Base-by-base conservation (phyloP, 148 eudicot species). In the Rhododendron vialii region DNA sequence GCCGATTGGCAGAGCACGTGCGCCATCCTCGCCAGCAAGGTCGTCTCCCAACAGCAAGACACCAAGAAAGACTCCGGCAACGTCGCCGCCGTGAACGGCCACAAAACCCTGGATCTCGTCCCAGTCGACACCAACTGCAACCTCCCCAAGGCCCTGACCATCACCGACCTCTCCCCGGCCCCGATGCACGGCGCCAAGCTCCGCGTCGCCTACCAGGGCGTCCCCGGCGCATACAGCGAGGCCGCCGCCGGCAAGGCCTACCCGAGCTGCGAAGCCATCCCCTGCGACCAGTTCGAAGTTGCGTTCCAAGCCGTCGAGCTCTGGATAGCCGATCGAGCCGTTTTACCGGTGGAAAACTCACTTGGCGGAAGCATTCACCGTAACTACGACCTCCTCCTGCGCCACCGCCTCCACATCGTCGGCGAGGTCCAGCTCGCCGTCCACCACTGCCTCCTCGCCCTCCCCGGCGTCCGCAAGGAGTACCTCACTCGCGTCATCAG, bases 141-240 rank as follows among this genome's bases (percentile, higher is more conserved):
- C 33, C 47, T 75, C 1, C 81, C 86, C 7, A 50, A 76, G 82
- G 92, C 99, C 20, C 91, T 95, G 35, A 89, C 92, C 17, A 88
- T 90, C 24, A 26, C 93, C 2, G 96, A 95, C 83, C 87, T 95
- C 0, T 93, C 96, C 0, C 92, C 96, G 12, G 93, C 95, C 0
- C 99, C 99, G 83, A 91, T 90, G 95, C 99, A 96, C 92, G 99
- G 99, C 8, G 85, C 95, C 2, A 73, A 85, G 20, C 90, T 96
- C 3, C 95, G 99, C 2, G 99, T 96, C 3, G 99, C 99, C 0
- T 95, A 96, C 87, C 99, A 96, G 43, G 99, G 99, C 7, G 99
- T 96, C 6, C 99, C 99, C 20, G 99, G 99, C n/a, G 98, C 99
- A 5, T 96, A 95, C 90, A 94, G 97, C 2, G 99, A 96, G 41